Percentiles rank a stretch among this genome's conserved stretches.
Evolutionary conservation across 306 rosid species (phyloP).

Genomic region (Quercus wislizeni): DNA sequence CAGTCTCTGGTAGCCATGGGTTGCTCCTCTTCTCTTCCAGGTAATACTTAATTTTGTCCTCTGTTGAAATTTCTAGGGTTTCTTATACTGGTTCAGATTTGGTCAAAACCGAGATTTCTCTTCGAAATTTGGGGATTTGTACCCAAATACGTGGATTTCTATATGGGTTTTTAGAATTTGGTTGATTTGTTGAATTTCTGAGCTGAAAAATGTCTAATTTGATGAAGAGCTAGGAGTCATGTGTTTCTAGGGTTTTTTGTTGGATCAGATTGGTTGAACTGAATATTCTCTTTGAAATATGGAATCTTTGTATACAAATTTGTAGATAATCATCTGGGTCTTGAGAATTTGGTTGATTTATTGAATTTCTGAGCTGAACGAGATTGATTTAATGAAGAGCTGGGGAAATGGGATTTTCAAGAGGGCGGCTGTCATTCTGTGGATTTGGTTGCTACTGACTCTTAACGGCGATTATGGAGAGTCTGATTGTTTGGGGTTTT

Average conservation of each 20-base stretch:
- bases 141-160: background rate
- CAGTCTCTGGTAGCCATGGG: conserved; percentile 48
- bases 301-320: background rate
- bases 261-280: background rate
- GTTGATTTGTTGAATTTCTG: conserved; percentile 8
- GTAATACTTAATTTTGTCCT: conserved; percentile 28
- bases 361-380: conserved; percentile 22
- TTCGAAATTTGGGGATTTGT: background rate
- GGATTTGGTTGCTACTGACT: background rate
- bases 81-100: background rate
- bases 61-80: background rate
- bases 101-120: background rate
- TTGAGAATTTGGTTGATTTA: background rate
- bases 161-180: background rate
- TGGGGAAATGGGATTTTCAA: background rate
- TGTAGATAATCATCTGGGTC: background rate
- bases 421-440: background rate
- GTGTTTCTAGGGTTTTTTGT: background rate
- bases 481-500: conserved; percentile 20
- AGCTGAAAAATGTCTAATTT: background rate
- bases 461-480: conserved; percentile 30
- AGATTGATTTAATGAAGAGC: background rate
- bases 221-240: background rate
- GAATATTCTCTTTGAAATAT: background rate
- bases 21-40: conserved; percentile 76